Base-by-base conservation (phyloP, 2,329 filamentous ascomycete species). In the Fusarium sp. region DNA sequence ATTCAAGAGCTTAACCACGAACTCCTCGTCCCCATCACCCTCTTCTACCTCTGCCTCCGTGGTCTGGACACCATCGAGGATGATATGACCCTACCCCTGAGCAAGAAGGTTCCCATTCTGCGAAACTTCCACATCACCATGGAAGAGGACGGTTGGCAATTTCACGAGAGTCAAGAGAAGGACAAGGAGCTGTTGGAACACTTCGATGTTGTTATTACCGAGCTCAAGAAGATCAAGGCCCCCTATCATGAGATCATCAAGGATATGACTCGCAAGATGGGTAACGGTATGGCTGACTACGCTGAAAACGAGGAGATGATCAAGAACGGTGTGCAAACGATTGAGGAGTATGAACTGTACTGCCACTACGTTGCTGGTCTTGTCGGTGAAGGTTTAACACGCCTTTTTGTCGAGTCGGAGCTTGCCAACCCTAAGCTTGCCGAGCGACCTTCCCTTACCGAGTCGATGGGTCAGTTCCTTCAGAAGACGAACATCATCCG, bases 401-500 rank as follows among this genome's bases (percentile, higher is more conserved):
- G 92, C 25, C 85, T 99, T 23, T 98, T 99, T 72, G 93, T 98
- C 47, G 90, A 93, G 78, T 91, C 92, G 53, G 88, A 92, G 66
- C 90, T 97, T 60, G 96, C 93, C 65, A 98, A 98, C 79, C 91
- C 93, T 4, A 92, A 90, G 59, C 87, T 99, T 54, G 83, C 95
- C 55, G 87, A 94, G 68, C 89, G 93, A 54, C 90, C 92, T 34
- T 85, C 93, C 66, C 87, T 99, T 51, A 93, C 93, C 74, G 94
- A 97, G 81, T 95, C 93, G 46, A 99, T 99, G 96, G 96, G 93
- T 25, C 92, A 97, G 73, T 97, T 99, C 81, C 84, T 99, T 66
- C 96, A 99, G 78, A 97, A 99, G 85, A 97, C 94, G 71, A 99
- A 99, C 85, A 98, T 99, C 79, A 98, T 98, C 78, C 93, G 96